phyloP scores from a whole-genome alignment of 768 basidiomycete genomes.

The Termitomyces sp. region DNA sequence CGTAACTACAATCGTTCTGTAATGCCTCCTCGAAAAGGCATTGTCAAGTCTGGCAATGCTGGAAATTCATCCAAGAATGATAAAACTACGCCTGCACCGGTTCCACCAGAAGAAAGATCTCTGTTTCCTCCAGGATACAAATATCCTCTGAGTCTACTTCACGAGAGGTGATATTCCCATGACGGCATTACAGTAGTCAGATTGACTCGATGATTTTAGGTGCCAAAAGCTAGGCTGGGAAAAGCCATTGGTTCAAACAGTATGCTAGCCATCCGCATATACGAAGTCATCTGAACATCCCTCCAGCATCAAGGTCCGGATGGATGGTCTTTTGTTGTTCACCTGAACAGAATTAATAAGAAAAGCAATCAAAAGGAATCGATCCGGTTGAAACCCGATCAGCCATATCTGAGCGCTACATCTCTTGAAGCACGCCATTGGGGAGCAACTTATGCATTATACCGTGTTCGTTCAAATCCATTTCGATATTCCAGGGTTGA shows the following conservation, averaged over 20 bases:
- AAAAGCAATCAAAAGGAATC: constrained; percentile 65
- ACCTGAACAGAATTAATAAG: constrained; percentile 60
- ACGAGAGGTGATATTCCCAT: constrained; percentile 54
- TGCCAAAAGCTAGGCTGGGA: constrained; percentile 92
- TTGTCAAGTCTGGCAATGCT: constrained; percentile 86
- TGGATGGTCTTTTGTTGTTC: constrained; percentile 63
- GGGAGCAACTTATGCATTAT: constrained; percentile 83
- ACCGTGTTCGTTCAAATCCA: constrained; percentile 58
- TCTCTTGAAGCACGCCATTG: constrained; percentile 84
- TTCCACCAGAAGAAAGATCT: constrained; percentile 39
- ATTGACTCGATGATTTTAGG: constrained; percentile 26
- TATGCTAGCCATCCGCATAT: constrained; percentile 25
- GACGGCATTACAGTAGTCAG: neutral
- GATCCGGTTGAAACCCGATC: constrained; percentile 69
- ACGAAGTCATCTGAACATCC: constrained; percentile 4
- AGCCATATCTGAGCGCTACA: constrained; percentile 59
- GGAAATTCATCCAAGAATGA: constrained; percentile 71
- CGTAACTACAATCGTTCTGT: constrained; percentile 4
- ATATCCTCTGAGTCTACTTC: constrained; percentile 70
- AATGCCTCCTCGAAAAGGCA: constrained; percentile 74
- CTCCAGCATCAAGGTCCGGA: constrained; percentile 39
- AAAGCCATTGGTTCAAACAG: constrained; percentile 73
- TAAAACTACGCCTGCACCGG: constrained; percentile 18
- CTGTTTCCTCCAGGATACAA: constrained; percentile 85
- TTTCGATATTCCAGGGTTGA: constrained; percentile 2